Conservation (phyloP, 2,329 filamentous ascomycete species). For the Aulographum hederae region DNA sequence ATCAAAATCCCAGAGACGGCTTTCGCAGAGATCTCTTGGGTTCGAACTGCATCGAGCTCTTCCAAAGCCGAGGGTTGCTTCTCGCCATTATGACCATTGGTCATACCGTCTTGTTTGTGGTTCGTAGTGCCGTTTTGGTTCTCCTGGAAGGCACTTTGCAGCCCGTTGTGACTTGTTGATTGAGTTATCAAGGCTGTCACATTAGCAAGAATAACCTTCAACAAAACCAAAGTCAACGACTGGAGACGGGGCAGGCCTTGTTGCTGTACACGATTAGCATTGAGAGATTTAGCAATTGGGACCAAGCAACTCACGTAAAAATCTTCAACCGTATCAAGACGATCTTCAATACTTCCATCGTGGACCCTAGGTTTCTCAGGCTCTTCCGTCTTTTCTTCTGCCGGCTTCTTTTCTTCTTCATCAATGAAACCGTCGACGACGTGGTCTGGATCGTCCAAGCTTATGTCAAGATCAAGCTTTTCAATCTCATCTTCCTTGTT, state of each 20-base stretch:
- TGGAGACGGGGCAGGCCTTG: constrained; percentile 71
- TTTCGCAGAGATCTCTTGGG: constrained; percentile 76
- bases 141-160: constrained; percentile 17
- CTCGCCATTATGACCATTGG: constrained; percentile 10
- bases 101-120: constrained; percentile 8
- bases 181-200: constrained; percentile 68
- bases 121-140: constrained; percentile 19
- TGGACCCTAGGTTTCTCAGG: constrained; percentile 21
- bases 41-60: constrained; percentile 64
- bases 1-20: constrained; percentile 80
- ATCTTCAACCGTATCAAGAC: constrained; percentile 55
- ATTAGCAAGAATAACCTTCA: constrained; percentile 75
- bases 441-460: constrained; percentile 8
- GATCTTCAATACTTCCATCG: constrained; percentile 38
- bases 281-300: constrained; percentile 9
- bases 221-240: constrained; percentile 78
- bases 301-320: constrained; percentile 62
- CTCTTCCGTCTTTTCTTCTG: constrained; percentile 7
- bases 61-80: constrained; percentile 28
- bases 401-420: constrained; percentile 1
- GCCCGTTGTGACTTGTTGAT: constrained; percentile 26
- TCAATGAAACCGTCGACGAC: no score
- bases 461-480: constrained; percentile 9
- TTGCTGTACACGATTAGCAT: constrained; percentile 30
- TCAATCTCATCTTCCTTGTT: constrained; percentile 25